Evolutionary conservation across 306 rosid genomes (phyloP), one percentile per base, ranked within the genome.

Genomic region (Castanopsis chinensis): DNA sequence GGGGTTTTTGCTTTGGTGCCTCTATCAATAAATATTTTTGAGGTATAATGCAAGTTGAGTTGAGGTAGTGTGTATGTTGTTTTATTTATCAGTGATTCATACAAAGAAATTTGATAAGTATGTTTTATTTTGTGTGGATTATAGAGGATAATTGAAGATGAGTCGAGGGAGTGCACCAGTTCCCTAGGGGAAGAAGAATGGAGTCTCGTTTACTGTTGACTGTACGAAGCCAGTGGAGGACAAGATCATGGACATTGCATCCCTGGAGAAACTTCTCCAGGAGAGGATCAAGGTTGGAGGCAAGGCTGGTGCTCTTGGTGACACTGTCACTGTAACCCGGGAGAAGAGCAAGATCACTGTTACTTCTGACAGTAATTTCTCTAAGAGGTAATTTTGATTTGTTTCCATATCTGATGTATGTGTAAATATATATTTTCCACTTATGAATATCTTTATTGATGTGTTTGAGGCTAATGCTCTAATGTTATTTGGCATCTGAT

Each of bases 251-350:
- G 89, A 88, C 63, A 78, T 88, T 79, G 92, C 89, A n/a, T 83
- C 90, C 28, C 58, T 88, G 2, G 92, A 86, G 76, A 86, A 88
- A 81, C 86, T 88, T 83, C 92, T 88, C 13, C 85, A 81, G 57
- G 87, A 86, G 76, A 79, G 92, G 85, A 86, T 88, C 76, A 88
- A 86, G 83, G 92, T 88, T 9, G 92, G 90, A 32, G 90, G 92
- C 68, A 88, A 86, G 82, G 86, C 90, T 3, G 97, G 98, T 61
- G 98, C 97, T 2, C 94, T 92, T 63, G 97, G 98, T 18, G 97
- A 94, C 56, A 69, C 88, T 14, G 93, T 92, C 77, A 79, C 89
- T 3, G 92, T 94, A 30, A 71, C 90, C 21, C 92, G 97, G 11
- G 96, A 94, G 5, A 92, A 92, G 84, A 84, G 52, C 83, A 92